These are phyloP conservation scores for Pholiota molesta DNA, from an alignment of 768 basidiomycete species.

Conservation along the genomic window DNA sequence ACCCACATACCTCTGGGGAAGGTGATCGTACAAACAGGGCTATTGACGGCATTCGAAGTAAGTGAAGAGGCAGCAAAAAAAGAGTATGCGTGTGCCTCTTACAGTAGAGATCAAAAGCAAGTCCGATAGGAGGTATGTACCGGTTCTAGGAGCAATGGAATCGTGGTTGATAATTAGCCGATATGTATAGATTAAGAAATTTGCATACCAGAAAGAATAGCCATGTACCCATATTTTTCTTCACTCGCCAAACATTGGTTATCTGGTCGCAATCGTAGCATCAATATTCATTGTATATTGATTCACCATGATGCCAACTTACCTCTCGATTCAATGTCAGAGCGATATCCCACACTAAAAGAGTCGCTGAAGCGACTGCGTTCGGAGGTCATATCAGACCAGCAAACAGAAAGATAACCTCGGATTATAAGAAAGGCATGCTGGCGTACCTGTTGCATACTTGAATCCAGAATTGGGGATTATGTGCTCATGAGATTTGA, in stretches of 20 bases:
- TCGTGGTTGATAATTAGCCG: neutral
- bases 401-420: no score
- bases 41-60: neutral
- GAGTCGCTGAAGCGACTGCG: constrained; percentile 1
- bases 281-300: no score
- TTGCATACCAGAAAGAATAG: constrained; percentile 15
- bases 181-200: neutral
- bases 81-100: neutral
- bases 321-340: constrained; percentile 4
- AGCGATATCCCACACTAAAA: constrained; percentile 4
- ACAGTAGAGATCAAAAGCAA: constrained; percentile 16
- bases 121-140: constrained; percentile 14
- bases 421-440: no score
- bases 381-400: no score
- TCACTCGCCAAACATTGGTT: constrained; percentile 11
- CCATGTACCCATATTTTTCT: constrained; percentile 11
- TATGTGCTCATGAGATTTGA: neutral
- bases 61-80: neutral
- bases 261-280: neutral
- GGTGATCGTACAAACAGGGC: constrained; percentile 7
- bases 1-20: neutral
- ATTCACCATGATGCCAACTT: no score
- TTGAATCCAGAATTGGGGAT: neutral
- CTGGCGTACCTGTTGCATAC: neutral
- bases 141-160: constrained; percentile 10